Evolutionary conservation across 305 asterid genomes (phyloP).

Genomic region (Fraxinus angustifolia): DNA sequence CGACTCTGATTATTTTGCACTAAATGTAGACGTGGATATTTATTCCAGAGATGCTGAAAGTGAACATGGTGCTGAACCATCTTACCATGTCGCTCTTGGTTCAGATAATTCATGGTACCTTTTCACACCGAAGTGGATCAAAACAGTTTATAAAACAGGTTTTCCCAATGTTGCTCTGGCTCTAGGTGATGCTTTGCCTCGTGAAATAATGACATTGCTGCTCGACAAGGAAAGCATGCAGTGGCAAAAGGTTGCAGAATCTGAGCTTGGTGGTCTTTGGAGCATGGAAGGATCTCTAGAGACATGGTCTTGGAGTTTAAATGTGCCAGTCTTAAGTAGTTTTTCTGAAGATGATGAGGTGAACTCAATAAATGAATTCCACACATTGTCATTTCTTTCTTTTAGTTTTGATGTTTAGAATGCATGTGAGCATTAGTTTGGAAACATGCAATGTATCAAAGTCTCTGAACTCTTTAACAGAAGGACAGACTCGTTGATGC

Average conservation of each 20-base stretch:
- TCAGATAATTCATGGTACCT: conserved; percentile 99
- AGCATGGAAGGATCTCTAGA: conserved; percentile 96
- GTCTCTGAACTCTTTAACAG: not conserved
- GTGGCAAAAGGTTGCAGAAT: conserved; percentile 86
- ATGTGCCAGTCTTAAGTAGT: conserved; percentile 93
- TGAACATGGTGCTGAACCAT: conserved; percentile 45
- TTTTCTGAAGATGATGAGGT: conserved; percentile 96
- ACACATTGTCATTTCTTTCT: conserved; percentile 6
- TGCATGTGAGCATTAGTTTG: not conserved
- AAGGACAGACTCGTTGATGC: not conserved
- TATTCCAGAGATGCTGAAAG: conserved; percentile 31
- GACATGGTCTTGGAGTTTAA: conserved; percentile 99
- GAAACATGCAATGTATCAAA: not conserved
- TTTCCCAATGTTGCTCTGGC: conserved; percentile 84
- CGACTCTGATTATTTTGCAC: conserved; percentile 58
- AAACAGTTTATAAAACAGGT: conserved; percentile 71
- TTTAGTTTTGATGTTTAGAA: not conserved
- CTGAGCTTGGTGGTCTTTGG: conserved; percentile 91
- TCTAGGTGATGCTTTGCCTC: conserved; percentile 74
- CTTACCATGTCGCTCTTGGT: conserved; percentile 90
- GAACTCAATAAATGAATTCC: conserved; percentile 20
- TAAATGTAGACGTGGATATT: conserved; percentile 32
- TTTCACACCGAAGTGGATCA: conserved; percentile 95
- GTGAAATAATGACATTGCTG: conserved; percentile 65
- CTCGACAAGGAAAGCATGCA: conserved; percentile 79